Evolutionary conservation across 2,329 filamentous ascomycete genomes (phyloP).

Genomic region (Pezicula rhizophila): DNA sequence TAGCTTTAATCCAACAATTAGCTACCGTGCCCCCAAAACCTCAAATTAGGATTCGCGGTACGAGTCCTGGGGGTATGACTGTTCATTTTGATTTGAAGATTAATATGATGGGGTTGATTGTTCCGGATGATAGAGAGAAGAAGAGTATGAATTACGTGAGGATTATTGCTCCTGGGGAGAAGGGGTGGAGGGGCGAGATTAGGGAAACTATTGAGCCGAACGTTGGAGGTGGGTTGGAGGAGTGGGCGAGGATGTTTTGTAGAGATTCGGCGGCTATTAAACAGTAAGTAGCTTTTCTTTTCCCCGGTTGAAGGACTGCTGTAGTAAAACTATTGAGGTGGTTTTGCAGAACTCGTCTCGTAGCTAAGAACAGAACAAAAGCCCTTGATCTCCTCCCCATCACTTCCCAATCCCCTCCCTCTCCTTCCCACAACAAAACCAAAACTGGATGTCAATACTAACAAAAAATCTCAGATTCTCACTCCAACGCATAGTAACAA

Average conservation of each 20-base stretch:
- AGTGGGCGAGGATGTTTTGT: constrained; percentile 20
- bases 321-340: not conserved
- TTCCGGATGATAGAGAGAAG: constrained; percentile 36
- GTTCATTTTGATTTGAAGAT: constrained; percentile 48
- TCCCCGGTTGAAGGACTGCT: too few species aligned
- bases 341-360: not conserved
- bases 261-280: constrained; percentile 17
- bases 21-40: constrained; percentile 50
- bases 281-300: constrained; percentile 10
- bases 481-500: constrained; percentile 46
- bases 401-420: too few species aligned
- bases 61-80: constrained; percentile 26
- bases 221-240: constrained; percentile 11
- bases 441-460: constrained; percentile 2
- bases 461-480: constrained; percentile 39
- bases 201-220: constrained; percentile 13
- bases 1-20: constrained; percentile 40
- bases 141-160: constrained; percentile 47
- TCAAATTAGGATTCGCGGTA: constrained; percentile 43
- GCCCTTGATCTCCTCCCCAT: not conserved
- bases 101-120: constrained; percentile 48
- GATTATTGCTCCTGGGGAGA: constrained; percentile 42
- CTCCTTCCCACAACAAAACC: too few species aligned
- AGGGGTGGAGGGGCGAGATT: constrained; percentile 38
- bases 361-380: not conserved